Conservation (phyloP, 306 rosid species). For the Trichosanthes cucumerina region DNA sequence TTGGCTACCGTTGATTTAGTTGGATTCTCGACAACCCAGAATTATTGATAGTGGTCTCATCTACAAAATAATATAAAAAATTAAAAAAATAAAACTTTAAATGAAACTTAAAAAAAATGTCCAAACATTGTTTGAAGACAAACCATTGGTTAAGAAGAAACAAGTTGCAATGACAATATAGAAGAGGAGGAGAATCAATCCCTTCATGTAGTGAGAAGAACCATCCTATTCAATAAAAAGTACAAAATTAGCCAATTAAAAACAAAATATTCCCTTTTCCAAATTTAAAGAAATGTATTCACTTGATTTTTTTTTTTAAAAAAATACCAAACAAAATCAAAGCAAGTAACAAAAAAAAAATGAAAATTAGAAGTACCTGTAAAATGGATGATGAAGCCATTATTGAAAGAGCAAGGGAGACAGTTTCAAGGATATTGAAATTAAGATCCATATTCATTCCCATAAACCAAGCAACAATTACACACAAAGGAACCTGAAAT, state of each 20-base stretch:
- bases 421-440: slow-evolving; percentile 66
- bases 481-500: slow-evolving; percentile 69
- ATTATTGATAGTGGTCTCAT: background rate
- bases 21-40: no score
- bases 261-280: background rate
- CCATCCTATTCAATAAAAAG: slow-evolving; percentile 42
- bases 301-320: no score
- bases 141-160: slow-evolving; percentile 44
- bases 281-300: background rate
- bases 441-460: slow-evolving; percentile 67
- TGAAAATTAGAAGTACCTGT: background rate
- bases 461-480: slow-evolving; percentile 62
- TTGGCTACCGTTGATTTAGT: background rate
- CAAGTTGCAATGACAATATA: slow-evolving; percentile 69
- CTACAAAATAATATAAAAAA: background rate
- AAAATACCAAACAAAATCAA: no score
- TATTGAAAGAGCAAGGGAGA: slow-evolving; percentile 66
- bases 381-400: slow-evolving; percentile 52
- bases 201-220: slow-evolving; percentile 82
- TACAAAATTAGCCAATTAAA: background rate
- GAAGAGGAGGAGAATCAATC: slow-evolving; percentile 69
- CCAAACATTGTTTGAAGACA: background rate
- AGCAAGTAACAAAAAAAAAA: no score
- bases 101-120: background rate
- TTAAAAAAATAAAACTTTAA: background rate